Evolutionary conservation across 2,329 filamentous ascomycete genomes (phyloP).

Genomic region (Lizonia empirigonia): DNA sequence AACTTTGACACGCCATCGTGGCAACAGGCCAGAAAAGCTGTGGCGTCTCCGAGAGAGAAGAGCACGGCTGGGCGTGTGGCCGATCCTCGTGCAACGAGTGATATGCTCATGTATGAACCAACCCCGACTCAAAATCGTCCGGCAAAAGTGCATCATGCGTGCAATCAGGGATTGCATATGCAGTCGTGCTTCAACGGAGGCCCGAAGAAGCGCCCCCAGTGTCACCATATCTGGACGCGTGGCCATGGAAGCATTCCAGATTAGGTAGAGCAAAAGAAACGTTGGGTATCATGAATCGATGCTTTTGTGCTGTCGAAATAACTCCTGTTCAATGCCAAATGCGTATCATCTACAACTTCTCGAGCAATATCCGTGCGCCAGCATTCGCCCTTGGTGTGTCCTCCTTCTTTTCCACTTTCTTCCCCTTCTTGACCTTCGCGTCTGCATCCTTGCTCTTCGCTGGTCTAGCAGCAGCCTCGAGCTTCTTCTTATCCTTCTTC

Average conservation of each 20-base stretch:
- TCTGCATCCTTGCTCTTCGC: constrained; percentile 21
- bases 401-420: constrained; percentile 49
- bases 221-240: not conserved
- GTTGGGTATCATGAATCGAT: constrained; percentile 15
- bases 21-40: not conserved
- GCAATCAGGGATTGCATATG: not conserved
- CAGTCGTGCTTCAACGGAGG: not conserved
- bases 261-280: not conserved
- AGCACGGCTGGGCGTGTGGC: not conserved
- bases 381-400: constrained; percentile 50
- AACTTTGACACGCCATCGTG: not conserved
- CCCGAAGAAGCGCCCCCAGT: not conserved
- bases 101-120: not conserved
- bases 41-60: too few relatives aligned
- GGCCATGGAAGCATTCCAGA: not conserved
- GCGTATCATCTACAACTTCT: constrained; percentile 41
- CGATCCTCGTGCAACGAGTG: not conserved
- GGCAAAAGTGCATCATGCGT: not conserved
- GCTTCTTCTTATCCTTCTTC: constrained; percentile 72
- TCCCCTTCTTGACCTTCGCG: constrained; percentile 40
- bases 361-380: constrained; percentile 54
- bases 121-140: not conserved
- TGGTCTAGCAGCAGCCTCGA: constrained; percentile 67
- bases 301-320: constrained; percentile 10
- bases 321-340: constrained; percentile 9